A percentile compares a stretch with the other conserved stretches of the same genome.
These are phyloP conservation scores for Clitocybe nebularis DNA, from an alignment of 1,284 basidiomycete species.

Conservation along the genomic window DNA sequence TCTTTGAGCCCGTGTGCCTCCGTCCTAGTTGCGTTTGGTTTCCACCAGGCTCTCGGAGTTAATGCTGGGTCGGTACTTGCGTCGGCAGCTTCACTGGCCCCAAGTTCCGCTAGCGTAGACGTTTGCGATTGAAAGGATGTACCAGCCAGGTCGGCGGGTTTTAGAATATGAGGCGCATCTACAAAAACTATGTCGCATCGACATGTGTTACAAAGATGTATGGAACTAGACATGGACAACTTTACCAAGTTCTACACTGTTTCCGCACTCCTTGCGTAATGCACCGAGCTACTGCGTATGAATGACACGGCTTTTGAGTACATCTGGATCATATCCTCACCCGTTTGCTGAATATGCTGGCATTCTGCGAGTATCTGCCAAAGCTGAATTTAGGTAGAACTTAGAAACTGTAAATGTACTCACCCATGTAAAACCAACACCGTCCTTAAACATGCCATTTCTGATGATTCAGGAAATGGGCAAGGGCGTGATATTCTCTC, in stretches of 20 bases:
- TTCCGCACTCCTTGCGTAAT: conserved; percentile 64
- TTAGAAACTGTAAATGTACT: conserved; percentile 12
- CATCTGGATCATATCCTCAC: conserved; percentile 35
- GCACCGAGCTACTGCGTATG: conserved; percentile 58
- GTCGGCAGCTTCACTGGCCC: conserved; percentile 49
- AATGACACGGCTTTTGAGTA: conserved; percentile 18
- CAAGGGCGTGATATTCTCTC: too few relatives aligned
- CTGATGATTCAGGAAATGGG: too few relatives aligned
- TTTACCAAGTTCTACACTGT: conserved; percentile 68
- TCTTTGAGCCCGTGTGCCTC: conserved; percentile 60
- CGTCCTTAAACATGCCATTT: conserved; percentile 27
- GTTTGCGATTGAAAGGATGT: conserved; percentile 20
- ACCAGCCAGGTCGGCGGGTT: conserved; percentile 66
- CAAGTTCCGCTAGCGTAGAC: conserved; percentile 44
- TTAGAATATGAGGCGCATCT: conserved; percentile 73
- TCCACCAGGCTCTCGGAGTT: conserved; percentile 82
- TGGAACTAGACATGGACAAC: conserved; percentile 1
- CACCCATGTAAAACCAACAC: conserved; percentile 62
- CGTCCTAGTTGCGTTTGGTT: conserved; percentile 47
- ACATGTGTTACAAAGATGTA: background rate
- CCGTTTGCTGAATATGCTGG: conserved; percentile 74
- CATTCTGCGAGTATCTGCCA: conserved; percentile 79
- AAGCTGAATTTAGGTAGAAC: background rate
- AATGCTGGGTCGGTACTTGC: conserved; percentile 54
- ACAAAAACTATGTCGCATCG: conserved; percentile 62